Percentiles rank a stretch among this genome's conserved stretches.
These are phyloP conservation scores for Huntiella bhutanensis DNA, from an alignment of 2,329 filamentous ascomycete species.

Conservation along the genomic window DNA sequence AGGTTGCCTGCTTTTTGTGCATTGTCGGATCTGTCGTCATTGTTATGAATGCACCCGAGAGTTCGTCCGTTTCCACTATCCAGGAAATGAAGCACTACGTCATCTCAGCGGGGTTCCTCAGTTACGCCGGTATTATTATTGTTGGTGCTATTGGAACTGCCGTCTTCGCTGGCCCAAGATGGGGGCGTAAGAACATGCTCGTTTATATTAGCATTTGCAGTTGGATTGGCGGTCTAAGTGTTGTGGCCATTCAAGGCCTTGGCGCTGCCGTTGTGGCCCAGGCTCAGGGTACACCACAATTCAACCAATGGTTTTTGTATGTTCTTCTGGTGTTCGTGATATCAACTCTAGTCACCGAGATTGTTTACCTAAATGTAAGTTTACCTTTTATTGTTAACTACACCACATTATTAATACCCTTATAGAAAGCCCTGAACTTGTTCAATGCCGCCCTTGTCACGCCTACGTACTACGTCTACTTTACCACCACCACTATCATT, in stretches of 20 bases:
- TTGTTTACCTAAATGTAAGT: conserved; percentile 86
- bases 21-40: conserved; percentile 88
- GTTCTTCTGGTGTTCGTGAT: conserved; percentile 82
- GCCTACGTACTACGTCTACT: conserved; percentile 96
- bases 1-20: conserved; percentile 88
- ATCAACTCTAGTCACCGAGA: conserved; percentile 74
- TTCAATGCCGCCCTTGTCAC: conserved; percentile 96
- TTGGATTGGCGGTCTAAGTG: conserved; percentile 80
- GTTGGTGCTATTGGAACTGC: conserved; percentile 53
- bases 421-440: conserved; percentile 88
- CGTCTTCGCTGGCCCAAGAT: conserved; percentile 66
- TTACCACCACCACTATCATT: conserved; percentile 87
- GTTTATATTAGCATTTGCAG: conserved; percentile 95
- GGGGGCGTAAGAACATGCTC: conserved; percentile 93
- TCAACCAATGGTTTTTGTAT: conserved; percentile 96
- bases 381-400: neutral
- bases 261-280: conserved; percentile 83
- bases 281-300: conserved; percentile 63
- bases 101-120: conserved; percentile 68
- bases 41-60: conserved; percentile 74
- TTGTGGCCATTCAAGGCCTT: conserved; percentile 83
- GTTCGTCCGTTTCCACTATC: conserved; percentile 70
- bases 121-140: conserved; percentile 68
- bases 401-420: neutral
- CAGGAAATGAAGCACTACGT: conserved; percentile 85